These are phyloP conservation scores for Aechmea fasciata DNA, from an alignment of 176 grass and related monocot species.

Conservation along the genomic window DNA sequence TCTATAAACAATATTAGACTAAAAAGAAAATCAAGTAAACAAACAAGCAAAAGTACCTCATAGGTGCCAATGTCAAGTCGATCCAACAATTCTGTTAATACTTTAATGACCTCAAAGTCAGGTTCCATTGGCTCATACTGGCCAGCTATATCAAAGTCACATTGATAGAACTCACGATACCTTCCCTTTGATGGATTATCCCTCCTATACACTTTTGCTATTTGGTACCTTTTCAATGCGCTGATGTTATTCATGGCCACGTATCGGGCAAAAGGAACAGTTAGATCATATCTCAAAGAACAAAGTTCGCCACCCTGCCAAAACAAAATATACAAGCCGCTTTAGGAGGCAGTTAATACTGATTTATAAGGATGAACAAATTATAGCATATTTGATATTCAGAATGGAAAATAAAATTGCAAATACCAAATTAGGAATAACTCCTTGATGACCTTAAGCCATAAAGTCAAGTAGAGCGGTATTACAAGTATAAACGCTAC, in stretches of 20 bases:
- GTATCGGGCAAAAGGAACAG: conserved; percentile 91
- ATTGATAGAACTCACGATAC: conserved; percentile 94
- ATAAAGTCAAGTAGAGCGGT: too few relatives aligned
- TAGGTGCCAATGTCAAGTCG: conserved; percentile 75
- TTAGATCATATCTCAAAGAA: conserved; percentile 92
- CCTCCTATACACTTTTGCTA: conserved; percentile 97
- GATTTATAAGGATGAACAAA: too few relatives aligned
- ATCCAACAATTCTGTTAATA: conserved; percentile 82
- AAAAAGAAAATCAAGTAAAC: neutral
- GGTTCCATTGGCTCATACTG: conserved; percentile 80
- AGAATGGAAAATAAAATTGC: too few relatives aligned
- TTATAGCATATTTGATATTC: too few relatives aligned
- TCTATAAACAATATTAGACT: neutral
- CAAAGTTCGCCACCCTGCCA: conserved; percentile 93
- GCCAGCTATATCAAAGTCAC: conserved; percentile 94
- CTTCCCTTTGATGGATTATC: conserved; percentile 98
- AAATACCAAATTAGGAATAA: too few relatives aligned
- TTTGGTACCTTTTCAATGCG: conserved; percentile 86
- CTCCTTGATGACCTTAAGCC: too few relatives aligned
- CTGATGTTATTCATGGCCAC: conserved; percentile 84
- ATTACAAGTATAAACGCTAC: too few relatives aligned
- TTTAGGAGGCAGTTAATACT: neutral
- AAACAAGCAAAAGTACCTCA: conserved; percentile 28
- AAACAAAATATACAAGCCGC: neutral
- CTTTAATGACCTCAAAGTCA: conserved; percentile 88